A percentile compares a stretch with the other conserved stretches of the same genome.
These are phyloP conservation scores for Orbilia brochopaga DNA, from an alignment of 2,329 filamentous ascomycete genomes.

Conservation along the genomic window DNA sequence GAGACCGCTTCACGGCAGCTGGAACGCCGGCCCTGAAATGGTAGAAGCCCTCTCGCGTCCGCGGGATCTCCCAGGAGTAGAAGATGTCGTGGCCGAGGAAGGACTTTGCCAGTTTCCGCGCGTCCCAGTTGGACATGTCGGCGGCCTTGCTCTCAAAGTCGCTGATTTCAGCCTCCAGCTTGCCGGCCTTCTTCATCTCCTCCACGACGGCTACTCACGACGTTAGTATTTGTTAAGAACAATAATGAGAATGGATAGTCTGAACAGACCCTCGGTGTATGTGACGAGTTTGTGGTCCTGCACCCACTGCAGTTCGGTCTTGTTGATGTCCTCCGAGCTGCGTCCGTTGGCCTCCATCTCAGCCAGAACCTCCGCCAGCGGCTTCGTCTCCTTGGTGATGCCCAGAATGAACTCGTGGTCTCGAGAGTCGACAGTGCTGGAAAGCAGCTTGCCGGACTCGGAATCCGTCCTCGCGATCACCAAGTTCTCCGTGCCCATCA, in stretches of 20 bases:
- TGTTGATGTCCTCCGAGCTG: conserved; percentile 78
- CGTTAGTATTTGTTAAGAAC: conserved; percentile 7
- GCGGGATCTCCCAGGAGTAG: conserved; percentile 90
- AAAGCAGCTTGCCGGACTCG: conserved; percentile 88
- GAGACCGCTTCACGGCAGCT: conserved; percentile 89
- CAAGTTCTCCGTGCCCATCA: conserved; percentile 95
- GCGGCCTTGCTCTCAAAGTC: conserved; percentile 65
- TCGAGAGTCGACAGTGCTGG: conserved; percentile 86
- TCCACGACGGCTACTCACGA: conserved; percentile 68
- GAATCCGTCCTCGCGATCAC: conserved; percentile 95
- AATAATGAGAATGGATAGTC: background rate
- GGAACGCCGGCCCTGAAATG: conserved; percentile 83
- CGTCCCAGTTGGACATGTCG: conserved; percentile 63
- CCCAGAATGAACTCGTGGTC: conserved; percentile 98
- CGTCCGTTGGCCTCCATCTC: conserved; percentile 84
- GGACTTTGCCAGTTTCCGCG: conserved; percentile 70
- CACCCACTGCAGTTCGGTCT: conserved; percentile 85
- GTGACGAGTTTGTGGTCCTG: conserved; percentile 82
- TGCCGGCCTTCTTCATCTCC: conserved; percentile 72
- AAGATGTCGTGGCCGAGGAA: conserved; percentile 62
- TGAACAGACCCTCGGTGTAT: conserved; percentile 74
- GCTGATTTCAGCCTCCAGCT: conserved; percentile 68
- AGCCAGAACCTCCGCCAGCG: conserved; percentile 86
- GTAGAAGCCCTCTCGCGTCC: conserved; percentile 92
- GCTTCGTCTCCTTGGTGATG: conserved; percentile 73